phyloP scores from a whole-genome alignment of 2,329 filamentous ascomycete species.

The Trichoderma sp. region DNA sequence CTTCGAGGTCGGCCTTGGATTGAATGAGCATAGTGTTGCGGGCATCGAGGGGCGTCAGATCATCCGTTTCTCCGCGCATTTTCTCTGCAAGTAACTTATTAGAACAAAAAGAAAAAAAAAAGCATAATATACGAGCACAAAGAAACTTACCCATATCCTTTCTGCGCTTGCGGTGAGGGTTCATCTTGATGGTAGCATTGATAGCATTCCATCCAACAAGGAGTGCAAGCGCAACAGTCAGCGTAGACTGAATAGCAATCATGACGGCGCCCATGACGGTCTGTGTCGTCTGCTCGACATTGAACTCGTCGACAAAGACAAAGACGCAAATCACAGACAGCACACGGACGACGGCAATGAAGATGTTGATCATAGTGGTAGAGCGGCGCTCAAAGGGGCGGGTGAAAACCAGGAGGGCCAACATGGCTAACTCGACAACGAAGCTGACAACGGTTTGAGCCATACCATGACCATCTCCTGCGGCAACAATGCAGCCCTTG shows the following conservation, averaged over 20 bases:
- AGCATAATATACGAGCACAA: not conserved
- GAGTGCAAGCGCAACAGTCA: slow-evolving; percentile 82
- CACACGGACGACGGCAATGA: slow-evolving; percentile 85
- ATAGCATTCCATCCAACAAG: slow-evolving; percentile 88
- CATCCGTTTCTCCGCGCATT: slow-evolving; percentile 72
- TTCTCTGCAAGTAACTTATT: slow-evolving; percentile 61
- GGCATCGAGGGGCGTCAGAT: slow-evolving; percentile 82
- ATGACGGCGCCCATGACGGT: slow-evolving; percentile 92
- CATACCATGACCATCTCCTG: slow-evolving; percentile 81
- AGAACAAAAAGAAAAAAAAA: slow-evolving; percentile 28
- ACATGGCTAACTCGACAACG: slow-evolving; percentile 76
- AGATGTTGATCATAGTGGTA: slow-evolving; percentile 89
- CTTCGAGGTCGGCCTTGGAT: slow-evolving; percentile 39
- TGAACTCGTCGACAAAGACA: slow-evolving; percentile 91
- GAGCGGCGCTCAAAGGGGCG: slow-evolving; percentile 86
- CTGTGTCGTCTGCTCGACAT: slow-evolving; percentile 86
- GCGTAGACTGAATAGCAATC: slow-evolving; percentile 82
- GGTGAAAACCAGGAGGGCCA: slow-evolving; percentile 77
- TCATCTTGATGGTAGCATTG: slow-evolving; percentile 78
- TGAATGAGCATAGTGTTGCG: slow-evolving; percentile 81
- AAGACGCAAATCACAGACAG: slow-evolving; percentile 87
- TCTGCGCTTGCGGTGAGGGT: slow-evolving; percentile 84
- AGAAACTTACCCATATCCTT: slow-evolving; percentile 79
- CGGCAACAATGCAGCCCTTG: slow-evolving; percentile 84
- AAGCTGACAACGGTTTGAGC: slow-evolving; percentile 78